Conservation (phyloP, 2,329 filamentous ascomycete genomes). For the Colletotrichum echinochloae region DNA sequence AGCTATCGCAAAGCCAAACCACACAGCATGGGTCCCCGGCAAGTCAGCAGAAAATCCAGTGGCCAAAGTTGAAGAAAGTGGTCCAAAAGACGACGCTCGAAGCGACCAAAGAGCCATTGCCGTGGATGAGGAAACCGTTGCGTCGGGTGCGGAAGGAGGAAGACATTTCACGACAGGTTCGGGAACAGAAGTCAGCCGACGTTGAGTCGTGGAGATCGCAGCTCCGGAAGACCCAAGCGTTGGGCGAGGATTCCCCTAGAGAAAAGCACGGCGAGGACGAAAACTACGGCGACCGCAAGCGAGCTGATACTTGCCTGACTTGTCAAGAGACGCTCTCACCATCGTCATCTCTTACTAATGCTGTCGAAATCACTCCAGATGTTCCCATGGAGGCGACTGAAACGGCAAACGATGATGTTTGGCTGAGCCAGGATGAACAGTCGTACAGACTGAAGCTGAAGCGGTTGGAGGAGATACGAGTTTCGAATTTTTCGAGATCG, state of each 20-base stretch:
- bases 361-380: background rate
- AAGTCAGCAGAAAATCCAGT: constrained; percentile 15
- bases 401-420: background rate
- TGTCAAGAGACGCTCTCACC: constrained; percentile 10
- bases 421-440: background rate
- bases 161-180: constrained; percentile 22
- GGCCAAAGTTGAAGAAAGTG: constrained; percentile 38
- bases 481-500: constrained; percentile 1
- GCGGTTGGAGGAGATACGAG: constrained; percentile 8
- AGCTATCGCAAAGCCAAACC: background rate
- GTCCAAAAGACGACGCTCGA: constrained; percentile 5
- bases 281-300: constrained; percentile 15
- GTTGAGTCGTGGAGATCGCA: constrained; percentile 32
- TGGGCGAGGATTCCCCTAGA: background rate
- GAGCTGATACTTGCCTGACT: constrained; percentile 15
- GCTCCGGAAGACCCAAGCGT: constrained; percentile 17
- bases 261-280: background rate
- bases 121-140: constrained; percentile 29
- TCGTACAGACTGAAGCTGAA: background rate
- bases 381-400: background rate
- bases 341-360: background rate
- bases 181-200: constrained; percentile 5
- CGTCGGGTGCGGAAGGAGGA: constrained; percentile 36
- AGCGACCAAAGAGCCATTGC: constrained; percentile 9
- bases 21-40: constrained; percentile 1